Evolutionary conservation across 116 monocot species (phyloP), one percentile per base, ranked within the genome.

Genomic region (Zostera marina): DNA sequence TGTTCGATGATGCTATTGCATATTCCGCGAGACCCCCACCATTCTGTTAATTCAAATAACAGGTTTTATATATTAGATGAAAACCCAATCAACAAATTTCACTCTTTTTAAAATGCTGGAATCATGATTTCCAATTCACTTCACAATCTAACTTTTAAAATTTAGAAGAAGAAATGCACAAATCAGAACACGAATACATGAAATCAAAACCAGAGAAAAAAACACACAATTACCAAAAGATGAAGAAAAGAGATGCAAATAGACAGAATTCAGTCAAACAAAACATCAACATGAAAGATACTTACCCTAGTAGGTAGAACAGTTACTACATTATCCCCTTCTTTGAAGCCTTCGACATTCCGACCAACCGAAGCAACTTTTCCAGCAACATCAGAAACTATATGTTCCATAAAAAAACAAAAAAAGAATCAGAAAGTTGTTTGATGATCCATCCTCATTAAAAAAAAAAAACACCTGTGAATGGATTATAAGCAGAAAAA

Each of bases 1-100:
- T 8, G 58, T 38, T 68, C 3, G 19, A 52, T 1, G 77, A 41
- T 4, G 80, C 75, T 14, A 76, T 64, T 3, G 66, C 77, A 63
- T 91, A 86, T 66, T 91, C 86, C 0, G 85, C 91, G 39, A 91
- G 66, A 15, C 91, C 91, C 3, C 91, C 91, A 8, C 74, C 82
- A 22, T 20, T 63, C 91, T 85, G 75, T 53, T n/a, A 56, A 23
- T 24, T 60, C 41, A 21, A 3, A 66, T 13, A 3, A 25, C 42
- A 54, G 39, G n/a, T 13, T 44, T 12, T 9, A 26, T 19, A 49
- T 17, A 49, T 16, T 49, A 49, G 20, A 49, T 20, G 15, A 20
- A 49, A 17, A 47, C 7, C 4, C 8, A 12, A 38, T 39, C 5
- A 39, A 38, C 57, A 47, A n/a, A 47, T 17, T 15, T 6, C 1